Percentiles rank a stretch among this genome's conserved stretches.
These are phyloP conservation scores for Suhomyces atakaporum DNA, from an alignment of 1,139 yeast species.

Conservation along the genomic window DNA sequence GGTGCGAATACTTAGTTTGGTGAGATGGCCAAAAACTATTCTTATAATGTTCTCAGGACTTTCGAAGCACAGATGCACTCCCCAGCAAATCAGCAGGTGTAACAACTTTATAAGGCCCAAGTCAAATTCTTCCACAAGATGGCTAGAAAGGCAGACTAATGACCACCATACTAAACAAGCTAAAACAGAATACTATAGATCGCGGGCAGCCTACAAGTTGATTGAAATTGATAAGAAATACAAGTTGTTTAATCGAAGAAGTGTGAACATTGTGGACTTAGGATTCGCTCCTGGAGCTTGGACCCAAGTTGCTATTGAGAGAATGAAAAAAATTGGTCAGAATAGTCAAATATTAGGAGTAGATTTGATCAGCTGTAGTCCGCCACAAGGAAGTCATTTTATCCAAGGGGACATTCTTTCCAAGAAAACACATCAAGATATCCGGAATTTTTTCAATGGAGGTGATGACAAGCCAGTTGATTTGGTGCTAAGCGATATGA, in stretches of 20 bases:
- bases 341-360: conserved; percentile 37
- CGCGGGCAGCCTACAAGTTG: conserved; percentile 90
- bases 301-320: conserved; percentile 45
- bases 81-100: too few relatives aligned
- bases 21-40: not conserved
- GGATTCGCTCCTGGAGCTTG: conserved; percentile 55
- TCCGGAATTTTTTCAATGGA: conserved; percentile 21
- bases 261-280: conserved; percentile 72
- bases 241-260: conserved; percentile 51
- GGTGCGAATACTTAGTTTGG: not conserved
- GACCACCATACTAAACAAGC: conserved; percentile 73
- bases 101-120: conserved; percentile 12
- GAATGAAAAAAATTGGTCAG: conserved; percentile 20
- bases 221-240: conserved; percentile 67
- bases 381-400: conserved; percentile 44
- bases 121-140: conserved; percentile 59
- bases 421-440: conserved; percentile 33
- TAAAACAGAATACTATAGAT: conserved; percentile 59
- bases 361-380: conserved; percentile 41
- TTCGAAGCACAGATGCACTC: too few relatives aligned
- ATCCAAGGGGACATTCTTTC: conserved; percentile 46
- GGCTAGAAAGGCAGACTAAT: conserved; percentile 70
- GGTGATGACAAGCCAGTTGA: conserved; percentile 23
- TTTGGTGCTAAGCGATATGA: conserved; percentile 49
- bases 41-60: not conserved